phyloP scores from a whole-genome alignment of 495 filamentous ascomycete genomes.

The Hypoxylon cercidicola region DNA sequence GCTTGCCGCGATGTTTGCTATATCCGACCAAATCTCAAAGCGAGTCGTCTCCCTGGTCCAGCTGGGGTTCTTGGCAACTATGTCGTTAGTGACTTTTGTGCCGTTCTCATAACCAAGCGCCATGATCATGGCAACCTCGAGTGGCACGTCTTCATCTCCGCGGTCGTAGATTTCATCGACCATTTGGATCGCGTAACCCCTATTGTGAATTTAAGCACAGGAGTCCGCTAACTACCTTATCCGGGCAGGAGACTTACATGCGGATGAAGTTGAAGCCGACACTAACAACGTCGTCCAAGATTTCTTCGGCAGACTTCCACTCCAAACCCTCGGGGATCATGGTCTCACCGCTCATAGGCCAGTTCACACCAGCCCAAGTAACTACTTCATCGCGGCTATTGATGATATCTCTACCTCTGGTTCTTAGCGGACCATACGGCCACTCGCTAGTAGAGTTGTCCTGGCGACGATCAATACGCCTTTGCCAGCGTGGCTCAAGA shows the following conservation, averaged over 20 bases:
- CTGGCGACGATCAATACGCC: slow-evolving; percentile 14
- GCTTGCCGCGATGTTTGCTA: slow-evolving; percentile 54
- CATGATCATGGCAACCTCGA: slow-evolving; percentile 55
- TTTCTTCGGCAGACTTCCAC: slow-evolving; percentile 60
- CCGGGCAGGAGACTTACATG: slow-evolving; percentile 47
- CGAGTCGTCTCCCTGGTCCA: slow-evolving; percentile 59
- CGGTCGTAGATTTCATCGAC: slow-evolving; percentile 65
- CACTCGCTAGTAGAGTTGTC: slow-evolving; percentile 34
- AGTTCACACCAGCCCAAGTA: slow-evolving; percentile 66
- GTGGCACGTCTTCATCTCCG: slow-evolving; percentile 56
- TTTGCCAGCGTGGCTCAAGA: slow-evolving; percentile 29
- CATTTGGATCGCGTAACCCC: slow-evolving; percentile 66
- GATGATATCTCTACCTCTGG: slow-evolving; percentile 57
- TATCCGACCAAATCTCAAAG: slow-evolving; percentile 53
- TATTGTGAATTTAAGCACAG: slow-evolving; percentile 9
- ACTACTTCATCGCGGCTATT: slow-evolving; percentile 55
- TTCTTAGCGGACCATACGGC: slow-evolving; percentile 49
- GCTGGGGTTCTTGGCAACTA: slow-evolving; percentile 56
- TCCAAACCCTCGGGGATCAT: slow-evolving; percentile 70
- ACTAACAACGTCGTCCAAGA: slow-evolving; percentile 57
- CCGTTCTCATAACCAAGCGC: slow-evolving; percentile 60
- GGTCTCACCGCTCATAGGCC: slow-evolving; percentile 62
- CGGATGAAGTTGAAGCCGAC: slow-evolving; percentile 65
- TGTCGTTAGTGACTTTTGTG: slow-evolving; percentile 52
- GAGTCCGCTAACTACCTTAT: background rate